Evolutionary conservation across 2,329 filamentous ascomycete genomes (phyloP), one percentile per base, ranked within the genome.

Genomic region (Bipolaris victoriae): DNA sequence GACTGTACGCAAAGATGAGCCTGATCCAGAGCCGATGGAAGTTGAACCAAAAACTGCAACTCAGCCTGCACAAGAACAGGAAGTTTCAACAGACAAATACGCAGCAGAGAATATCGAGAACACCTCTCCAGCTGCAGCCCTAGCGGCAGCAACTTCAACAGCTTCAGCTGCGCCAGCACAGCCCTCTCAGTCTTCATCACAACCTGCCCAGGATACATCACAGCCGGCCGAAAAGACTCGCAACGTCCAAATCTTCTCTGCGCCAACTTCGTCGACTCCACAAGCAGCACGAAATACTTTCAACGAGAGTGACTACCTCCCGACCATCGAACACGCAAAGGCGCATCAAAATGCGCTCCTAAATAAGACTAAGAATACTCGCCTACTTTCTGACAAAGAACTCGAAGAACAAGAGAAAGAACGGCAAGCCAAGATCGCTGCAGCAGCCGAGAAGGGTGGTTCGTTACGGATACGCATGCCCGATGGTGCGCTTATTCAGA

Each of bases 391-490:
- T 0, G 92, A 98, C 76, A 86, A 86, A 33, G 94, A 98, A 72
- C 81, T 96, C 10, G 88, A 87, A 35, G 87, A 88, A 22, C 86
- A 88, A 63, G 88, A 87, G 33, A 81, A 85, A 5, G 87, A 85
- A 20, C 86, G 88, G 50, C 84, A 85, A 45, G 86, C 88, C 29
- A 88, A 83, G 61, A 79, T 92, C 1, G 84, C 88, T 5, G 83
- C 84, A 5, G 83, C 93, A 58, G 86, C 84, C 49, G 63, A 73
- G 20, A 74, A 70, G 40, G 85, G 86, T 31, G 85, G 96, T 31
- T 83, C 86, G 26, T 83, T 98, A 62, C 92, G 90, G 63, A 85
- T 97, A 47, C 89, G 93, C 24, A 93, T 97, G 66, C 94, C 94
- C 0, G 93, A 98, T 72, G 90, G 93, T 66, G 90, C 88, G 55